Conservation (phyloP, 2,329 filamentous ascomycete genomes). For the Diaporthe ampelina region DNA sequence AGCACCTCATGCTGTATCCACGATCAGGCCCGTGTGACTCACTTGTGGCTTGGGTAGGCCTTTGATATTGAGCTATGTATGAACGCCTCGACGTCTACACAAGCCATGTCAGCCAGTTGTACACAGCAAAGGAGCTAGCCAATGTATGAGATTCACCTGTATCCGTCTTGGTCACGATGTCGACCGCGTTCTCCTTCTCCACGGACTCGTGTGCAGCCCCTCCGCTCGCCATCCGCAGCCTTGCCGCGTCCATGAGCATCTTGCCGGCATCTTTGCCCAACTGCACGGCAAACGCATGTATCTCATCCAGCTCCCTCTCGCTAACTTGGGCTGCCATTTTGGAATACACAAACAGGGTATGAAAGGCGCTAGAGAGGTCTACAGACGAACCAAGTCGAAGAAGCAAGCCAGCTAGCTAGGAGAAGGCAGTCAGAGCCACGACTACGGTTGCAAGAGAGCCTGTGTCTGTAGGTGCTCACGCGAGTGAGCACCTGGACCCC, state of each 20-base stretch:
- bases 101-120: constrained; percentile 4
- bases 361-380: constrained; percentile 9
- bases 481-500: neutral
- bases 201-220: constrained; percentile 53
- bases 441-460: neutral
- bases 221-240: constrained; percentile 60
- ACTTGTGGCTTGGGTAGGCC: constrained; percentile 77
- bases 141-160: constrained; percentile 63
- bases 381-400: neutral
- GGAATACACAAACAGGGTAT: neutral
- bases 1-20: neutral
- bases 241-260: constrained; percentile 75
- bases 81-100: constrained; percentile 77
- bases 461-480: neutral
- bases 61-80: constrained; percentile 71
- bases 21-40: constrained; percentile 47
- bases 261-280: constrained; percentile 78
- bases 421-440: neutral
- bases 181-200: constrained; percentile 83
- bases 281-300: constrained; percentile 79
- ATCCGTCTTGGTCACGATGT: constrained; percentile 83
- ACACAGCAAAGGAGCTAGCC: neutral
- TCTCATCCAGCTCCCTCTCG: constrained; percentile 69
- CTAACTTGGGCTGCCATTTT: constrained; percentile 31
- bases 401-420: neutral